A percentile compares a stretch with the other conserved stretches of the same genome.
Conservation (phyloP, 441 rosid species). For the Macaranga tanarius region DNA sequence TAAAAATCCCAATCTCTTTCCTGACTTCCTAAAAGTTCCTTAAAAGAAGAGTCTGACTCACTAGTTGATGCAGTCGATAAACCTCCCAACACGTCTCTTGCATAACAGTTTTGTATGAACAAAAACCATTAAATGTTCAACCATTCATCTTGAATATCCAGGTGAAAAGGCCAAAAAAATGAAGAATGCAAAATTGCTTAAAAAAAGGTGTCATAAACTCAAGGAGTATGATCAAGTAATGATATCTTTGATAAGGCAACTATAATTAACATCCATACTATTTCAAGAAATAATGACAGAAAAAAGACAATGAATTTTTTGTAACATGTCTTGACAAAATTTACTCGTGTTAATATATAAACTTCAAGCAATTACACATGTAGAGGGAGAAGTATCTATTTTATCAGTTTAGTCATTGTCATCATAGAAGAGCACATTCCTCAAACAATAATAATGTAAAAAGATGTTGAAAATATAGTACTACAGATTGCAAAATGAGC, state of each 20-base stretch:
- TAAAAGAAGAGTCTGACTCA: no score
- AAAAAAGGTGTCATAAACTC: background rate
- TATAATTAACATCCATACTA: background rate
- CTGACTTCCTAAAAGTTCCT: background rate
- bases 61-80: no score
- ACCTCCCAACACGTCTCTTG: background rate
- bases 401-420: background rate
- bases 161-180: background rate
- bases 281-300: background rate
- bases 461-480: slow-evolving; percentile 13
- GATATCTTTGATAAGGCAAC: background rate
- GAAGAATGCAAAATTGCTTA: no score
- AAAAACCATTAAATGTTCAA: background rate
- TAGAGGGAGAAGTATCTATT: background rate
- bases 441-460: background rate
- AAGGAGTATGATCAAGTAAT: background rate
- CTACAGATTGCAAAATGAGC: background rate
- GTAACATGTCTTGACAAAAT: background rate
- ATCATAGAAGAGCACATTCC: slow-evolving; percentile 13
- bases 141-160: background rate
- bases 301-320: background rate
- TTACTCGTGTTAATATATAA: background rate
- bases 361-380: background rate
- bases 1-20: background rate
- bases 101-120: background rate